phyloP scores from a whole-genome alignment of 2,329 filamentous ascomycete species.

The Colletotrichum sp. region DNA sequence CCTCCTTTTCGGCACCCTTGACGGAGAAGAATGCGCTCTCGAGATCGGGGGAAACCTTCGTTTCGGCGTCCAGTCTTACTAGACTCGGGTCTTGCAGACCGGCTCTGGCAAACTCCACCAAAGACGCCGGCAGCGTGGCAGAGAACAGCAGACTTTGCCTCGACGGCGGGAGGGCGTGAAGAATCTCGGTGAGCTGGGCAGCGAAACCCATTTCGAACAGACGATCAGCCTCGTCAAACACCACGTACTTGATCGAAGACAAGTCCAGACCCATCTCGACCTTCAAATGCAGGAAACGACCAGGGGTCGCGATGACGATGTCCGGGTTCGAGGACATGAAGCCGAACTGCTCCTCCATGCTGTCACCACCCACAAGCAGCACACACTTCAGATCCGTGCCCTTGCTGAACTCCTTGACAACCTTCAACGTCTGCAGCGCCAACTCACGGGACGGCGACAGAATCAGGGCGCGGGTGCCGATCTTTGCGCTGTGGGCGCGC shows the following conservation, averaged over 20 bases:
- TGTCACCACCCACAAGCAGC: slow-evolving; percentile 92
- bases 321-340: slow-evolving; percentile 95
- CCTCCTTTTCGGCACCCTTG: slow-evolving; percentile 93
- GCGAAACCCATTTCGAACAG: slow-evolving; percentile 99
- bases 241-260: slow-evolving; percentile 90
- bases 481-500: slow-evolving; percentile 83
- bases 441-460: slow-evolving; percentile 93
- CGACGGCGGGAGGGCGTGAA: slow-evolving; percentile 82
- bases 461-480: slow-evolving; percentile 86
- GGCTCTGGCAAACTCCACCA: slow-evolving; percentile 95
- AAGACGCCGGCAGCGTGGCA: slow-evolving; percentile 88
- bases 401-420: slow-evolving; percentile 90
- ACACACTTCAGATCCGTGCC: slow-evolving; percentile 93
- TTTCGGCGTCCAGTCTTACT: slow-evolving; percentile 90
- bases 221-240: slow-evolving; percentile 97
- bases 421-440: slow-evolving; percentile 92
- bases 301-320: slow-evolving; percentile 95
- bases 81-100: slow-evolving; percentile 91
- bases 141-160: slow-evolving; percentile 95
- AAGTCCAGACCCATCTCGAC: slow-evolving; percentile 94
- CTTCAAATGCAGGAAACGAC: slow-evolving; percentile 94
- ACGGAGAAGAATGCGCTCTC: slow-evolving; percentile 94
- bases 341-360: slow-evolving; percentile 91
- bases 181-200: slow-evolving; percentile 88
- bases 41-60: slow-evolving; percentile 95